phyloP scores from a whole-genome alignment of 768 basidiomycete genomes.

The Porphyrellus cyaneotinctus region DNA sequence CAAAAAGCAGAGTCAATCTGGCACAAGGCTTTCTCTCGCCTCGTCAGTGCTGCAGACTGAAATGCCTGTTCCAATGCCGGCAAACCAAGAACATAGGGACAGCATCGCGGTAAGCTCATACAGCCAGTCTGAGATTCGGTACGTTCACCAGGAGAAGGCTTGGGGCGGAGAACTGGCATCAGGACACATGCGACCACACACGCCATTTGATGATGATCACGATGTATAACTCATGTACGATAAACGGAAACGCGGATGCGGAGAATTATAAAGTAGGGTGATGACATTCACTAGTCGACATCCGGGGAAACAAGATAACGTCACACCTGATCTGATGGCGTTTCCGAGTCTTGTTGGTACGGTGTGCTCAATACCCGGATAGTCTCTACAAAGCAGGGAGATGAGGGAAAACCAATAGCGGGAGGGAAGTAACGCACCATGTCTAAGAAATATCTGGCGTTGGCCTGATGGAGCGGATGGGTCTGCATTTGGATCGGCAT shows the following conservation, averaged over 20 bases:
- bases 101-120: conserved; percentile 28
- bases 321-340: conserved; percentile 20
- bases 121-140: conserved; percentile 24
- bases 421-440: conserved; percentile 46
- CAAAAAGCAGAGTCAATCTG: conserved; percentile 41
- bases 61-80: conserved; percentile 26
- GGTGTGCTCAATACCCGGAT: conserved; percentile 47
- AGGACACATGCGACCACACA: conserved; percentile 33
- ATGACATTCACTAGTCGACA: conserved; percentile 3
- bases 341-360: conserved; percentile 19
- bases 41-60: conserved; percentile 29
- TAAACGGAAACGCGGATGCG: neutral
- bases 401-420: conserved; percentile 2
- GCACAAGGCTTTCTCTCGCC: conserved; percentile 19
- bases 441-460: conserved; percentile 77
- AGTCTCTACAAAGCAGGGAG: conserved; percentile 43
- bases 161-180: conserved; percentile 37
- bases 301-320: neutral
- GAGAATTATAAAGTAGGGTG: neutral
- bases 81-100: conserved; percentile 30
- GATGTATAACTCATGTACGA: conserved; percentile 28
- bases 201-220: conserved; percentile 40
- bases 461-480: conserved; percentile 65
- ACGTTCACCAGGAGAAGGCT: conserved; percentile 29
- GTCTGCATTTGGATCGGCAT: conserved; percentile 64